These are phyloP conservation scores for Gliomastix tumulicola DNA, from an alignment of 2,329 filamentous ascomycete genomes.

Conservation along the genomic window DNA sequence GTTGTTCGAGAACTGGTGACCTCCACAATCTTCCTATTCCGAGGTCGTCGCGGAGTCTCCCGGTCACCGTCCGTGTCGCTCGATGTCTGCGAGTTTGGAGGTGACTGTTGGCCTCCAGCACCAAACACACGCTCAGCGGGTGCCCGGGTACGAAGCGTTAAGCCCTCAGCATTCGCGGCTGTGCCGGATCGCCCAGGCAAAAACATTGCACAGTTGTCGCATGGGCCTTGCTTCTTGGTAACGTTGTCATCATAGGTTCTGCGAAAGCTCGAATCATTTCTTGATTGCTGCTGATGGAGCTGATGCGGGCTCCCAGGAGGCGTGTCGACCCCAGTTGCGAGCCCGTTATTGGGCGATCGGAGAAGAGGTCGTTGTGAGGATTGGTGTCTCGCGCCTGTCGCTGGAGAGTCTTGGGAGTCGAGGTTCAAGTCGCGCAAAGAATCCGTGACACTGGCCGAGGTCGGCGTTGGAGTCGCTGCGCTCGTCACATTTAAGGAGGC, in stretches of 20 bases:
- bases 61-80: conserved; percentile 47
- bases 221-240: conserved; percentile 55
- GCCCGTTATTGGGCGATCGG: too few species aligned
- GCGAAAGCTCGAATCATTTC: conserved; percentile 52
- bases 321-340: conserved; percentile 42
- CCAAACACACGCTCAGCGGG: conserved; percentile 53
- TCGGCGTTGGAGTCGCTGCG: too few species aligned
- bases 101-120: conserved; percentile 37
- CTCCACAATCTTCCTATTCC: conserved; percentile 32
- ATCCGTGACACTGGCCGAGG: conserved; percentile 39
- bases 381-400: too few species aligned
- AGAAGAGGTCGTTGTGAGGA: too few species aligned
- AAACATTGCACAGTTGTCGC: conserved; percentile 63
- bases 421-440: conserved; percentile 41
- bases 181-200: conserved; percentile 36
- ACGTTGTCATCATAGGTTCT: conserved; percentile 61
- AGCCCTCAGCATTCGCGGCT: conserved; percentile 33
- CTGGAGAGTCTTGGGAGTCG: too few species aligned
- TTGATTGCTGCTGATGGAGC: conserved; percentile 24
- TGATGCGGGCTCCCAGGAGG: conserved; percentile 50
- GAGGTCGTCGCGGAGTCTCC: conserved; percentile 27
- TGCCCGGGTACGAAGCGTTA: conserved; percentile 53
- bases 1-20: conserved; percentile 35
- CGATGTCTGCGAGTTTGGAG: conserved; percentile 43
- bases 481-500: conserved; percentile 11